These are phyloP conservation scores for Tylopilus sp. DNA, from an alignment of 1,284 basidiomycete genomes.

Conservation along the genomic window DNA sequence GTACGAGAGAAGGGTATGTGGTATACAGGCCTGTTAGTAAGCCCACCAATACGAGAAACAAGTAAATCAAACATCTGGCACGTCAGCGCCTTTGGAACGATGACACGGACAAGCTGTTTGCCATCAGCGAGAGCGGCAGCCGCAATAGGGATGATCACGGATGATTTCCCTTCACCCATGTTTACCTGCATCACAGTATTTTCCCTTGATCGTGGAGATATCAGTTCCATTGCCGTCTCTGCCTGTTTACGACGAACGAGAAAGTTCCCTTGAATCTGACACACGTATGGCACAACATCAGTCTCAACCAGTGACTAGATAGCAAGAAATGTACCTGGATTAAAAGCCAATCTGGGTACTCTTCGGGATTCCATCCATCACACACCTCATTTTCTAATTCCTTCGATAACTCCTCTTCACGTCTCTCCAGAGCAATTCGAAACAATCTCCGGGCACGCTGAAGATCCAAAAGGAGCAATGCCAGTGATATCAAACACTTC, in stretches of 20 bases:
- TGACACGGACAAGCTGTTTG: conserved; percentile 43
- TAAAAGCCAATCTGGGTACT: no score
- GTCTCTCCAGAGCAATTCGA: no score
- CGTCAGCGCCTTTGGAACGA: conserved; percentile 46
- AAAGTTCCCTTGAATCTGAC: conserved; percentile 47
- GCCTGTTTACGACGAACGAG: conserved; percentile 41
- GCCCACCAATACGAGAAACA: conserved; percentile 41
- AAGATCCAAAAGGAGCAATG: no score
- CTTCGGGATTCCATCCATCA: no score
- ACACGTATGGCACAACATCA: no score
- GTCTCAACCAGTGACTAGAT: no score
- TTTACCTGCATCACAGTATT: no score
- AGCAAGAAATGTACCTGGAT: no score
- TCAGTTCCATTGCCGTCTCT: conserved; percentile 46
- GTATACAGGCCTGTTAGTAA: conserved; percentile 46
- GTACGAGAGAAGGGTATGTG: conserved; percentile 48
- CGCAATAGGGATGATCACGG: conserved; percentile 47
- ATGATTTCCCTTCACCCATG: conserved; percentile 1
- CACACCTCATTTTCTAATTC: no score
- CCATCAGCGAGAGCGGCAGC: conserved; percentile 43
- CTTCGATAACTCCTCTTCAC: no score
- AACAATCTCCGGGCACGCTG: no score
- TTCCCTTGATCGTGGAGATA: conserved; percentile 33
- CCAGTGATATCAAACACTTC: no score
- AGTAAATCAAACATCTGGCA: conserved; percentile 50